A percentile compares a stretch with the other conserved stretches of the same genome.
Conservation (phyloP, 257 asterid species). For the Solanum lignicaule region DNA sequence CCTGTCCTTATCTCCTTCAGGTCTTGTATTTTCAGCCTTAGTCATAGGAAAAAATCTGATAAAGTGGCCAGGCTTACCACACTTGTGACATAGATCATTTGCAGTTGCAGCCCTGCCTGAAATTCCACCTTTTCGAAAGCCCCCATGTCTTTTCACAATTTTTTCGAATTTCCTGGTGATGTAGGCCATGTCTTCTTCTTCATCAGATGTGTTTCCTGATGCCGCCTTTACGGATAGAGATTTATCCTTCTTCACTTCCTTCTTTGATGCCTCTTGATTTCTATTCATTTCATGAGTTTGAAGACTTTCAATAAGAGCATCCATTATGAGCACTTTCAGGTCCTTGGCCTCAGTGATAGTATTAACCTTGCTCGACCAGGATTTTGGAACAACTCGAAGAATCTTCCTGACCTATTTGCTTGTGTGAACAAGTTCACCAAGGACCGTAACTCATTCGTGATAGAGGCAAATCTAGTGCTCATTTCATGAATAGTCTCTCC, state of each 20-base stretch:
- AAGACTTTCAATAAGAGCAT: too few species aligned
- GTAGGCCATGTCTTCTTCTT: too few species aligned
- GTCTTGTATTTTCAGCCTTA: not conserved
- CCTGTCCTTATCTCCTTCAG: not conserved
- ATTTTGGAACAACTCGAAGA: not conserved
- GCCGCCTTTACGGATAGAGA: too few species aligned
- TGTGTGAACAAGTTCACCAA: not conserved
- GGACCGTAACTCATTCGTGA: not conserved
- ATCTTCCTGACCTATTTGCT: not conserved
- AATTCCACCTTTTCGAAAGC: not conserved
- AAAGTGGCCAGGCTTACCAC: not conserved
- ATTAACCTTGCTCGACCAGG: too few species aligned
- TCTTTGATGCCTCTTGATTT: too few species aligned
- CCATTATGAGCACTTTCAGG: too few species aligned
- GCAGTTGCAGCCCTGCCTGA: not conserved
- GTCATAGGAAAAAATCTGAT: not conserved
- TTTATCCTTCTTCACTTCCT: too few species aligned
- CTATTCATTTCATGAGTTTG: too few species aligned
- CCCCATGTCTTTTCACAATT: too few species aligned
- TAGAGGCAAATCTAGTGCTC: not conserved
- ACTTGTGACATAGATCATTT: not conserved
- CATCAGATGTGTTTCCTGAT: too few species aligned
- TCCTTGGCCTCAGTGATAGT: too few species aligned
- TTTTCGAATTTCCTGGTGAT: too few species aligned
- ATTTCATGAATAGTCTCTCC: not conserved